These are phyloP conservation scores for Dittrichia graveolens DNA, from an alignment of 129 eudicot species.

Conservation along the genomic window DNA sequence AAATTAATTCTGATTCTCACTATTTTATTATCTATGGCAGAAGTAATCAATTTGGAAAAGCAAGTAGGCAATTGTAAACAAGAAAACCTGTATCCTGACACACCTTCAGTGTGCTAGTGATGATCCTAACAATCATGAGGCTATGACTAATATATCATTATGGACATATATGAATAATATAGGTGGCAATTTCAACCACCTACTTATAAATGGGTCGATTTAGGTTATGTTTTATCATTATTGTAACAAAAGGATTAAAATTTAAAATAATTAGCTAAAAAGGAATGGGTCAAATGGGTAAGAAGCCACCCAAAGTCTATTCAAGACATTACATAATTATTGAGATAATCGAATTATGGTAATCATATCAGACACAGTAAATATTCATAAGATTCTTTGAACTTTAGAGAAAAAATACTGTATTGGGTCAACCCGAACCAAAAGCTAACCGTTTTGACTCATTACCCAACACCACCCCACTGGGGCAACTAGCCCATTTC, in stretches of 20 bases:
- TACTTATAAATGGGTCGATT: too few relatives aligned
- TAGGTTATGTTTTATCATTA: background rate
- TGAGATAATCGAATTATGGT: background rate
- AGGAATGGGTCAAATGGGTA: background rate
- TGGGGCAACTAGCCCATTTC: background rate
- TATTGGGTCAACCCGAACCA: too few relatives aligned
- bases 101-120: background rate
- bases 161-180: background rate
- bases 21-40: background rate
- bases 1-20: background rate
- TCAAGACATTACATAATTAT: background rate
- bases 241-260: background rate
- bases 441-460: background rate
- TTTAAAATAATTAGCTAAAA: too few relatives aligned
- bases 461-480: background rate
- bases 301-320: background rate
- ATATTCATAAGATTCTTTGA: background rate
- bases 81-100: background rate
- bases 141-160: too few relatives aligned
- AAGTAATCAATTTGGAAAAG: background rate
- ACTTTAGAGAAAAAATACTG: too few relatives aligned
- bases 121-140: background rate
- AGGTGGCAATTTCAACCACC: too few relatives aligned
- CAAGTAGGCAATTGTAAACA: background rate
- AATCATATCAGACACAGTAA: background rate